phyloP scores from a whole-genome alignment of 768 basidiomycete genomes.

The Cystofilobasidium ferigula region DNA sequence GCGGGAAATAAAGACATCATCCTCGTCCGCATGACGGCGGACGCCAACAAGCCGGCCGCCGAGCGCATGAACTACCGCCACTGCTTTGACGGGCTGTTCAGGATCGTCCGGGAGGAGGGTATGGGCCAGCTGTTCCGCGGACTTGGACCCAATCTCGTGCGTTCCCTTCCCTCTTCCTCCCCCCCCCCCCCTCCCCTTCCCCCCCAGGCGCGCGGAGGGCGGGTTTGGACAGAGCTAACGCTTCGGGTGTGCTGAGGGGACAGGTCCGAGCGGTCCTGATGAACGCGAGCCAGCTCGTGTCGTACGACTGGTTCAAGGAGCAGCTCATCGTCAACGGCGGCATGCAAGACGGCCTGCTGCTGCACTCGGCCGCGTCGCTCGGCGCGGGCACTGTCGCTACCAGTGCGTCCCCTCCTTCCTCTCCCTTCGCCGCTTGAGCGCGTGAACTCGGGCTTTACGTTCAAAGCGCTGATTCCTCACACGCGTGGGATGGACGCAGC shows the following conservation, averaged over 20 bases:
- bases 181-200: too few species aligned
- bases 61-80: conserved; percentile 84
- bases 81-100: conserved; percentile 73
- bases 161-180: neutral
- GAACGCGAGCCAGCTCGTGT: conserved; percentile 62
- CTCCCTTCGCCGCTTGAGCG: neutral
- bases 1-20: conserved; percentile 28
- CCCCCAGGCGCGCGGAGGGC: too few species aligned
- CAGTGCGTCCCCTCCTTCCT: conserved; percentile 34
- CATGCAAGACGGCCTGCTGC: conserved; percentile 69
- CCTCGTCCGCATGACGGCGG: conserved; percentile 72
- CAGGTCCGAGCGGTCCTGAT: conserved; percentile 21
- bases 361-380: conserved; percentile 77
- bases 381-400: conserved; percentile 82
- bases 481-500: conserved; percentile 32
- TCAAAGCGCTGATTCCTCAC: too few species aligned
- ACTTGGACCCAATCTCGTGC: conserved; percentile 72
- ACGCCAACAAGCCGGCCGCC: conserved; percentile 71
- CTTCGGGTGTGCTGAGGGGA: too few species aligned
- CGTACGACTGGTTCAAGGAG: conserved; percentile 89
- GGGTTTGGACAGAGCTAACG: too few species aligned
- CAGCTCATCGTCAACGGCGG: conserved; percentile 60
- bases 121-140: conserved; percentile 24
- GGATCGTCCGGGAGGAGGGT: conserved; percentile 46
- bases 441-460: too few species aligned